Base-by-base conservation (phyloP, 352 stramenopile species). In the Globisporangium polare region DNA sequence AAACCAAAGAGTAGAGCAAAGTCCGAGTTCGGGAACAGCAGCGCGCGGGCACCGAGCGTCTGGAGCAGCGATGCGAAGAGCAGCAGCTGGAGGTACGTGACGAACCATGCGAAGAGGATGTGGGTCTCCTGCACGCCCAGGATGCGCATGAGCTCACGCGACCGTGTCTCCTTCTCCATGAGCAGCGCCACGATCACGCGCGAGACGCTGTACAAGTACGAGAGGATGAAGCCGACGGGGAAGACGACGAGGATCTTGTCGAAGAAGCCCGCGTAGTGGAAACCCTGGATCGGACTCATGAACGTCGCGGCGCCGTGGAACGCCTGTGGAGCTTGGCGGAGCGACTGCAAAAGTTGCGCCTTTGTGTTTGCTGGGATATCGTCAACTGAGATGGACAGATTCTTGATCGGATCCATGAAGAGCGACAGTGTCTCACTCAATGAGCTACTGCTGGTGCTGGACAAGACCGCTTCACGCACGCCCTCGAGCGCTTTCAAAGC, bases 191-290 rank as follows among this genome's bases (percentile, higher is more conserved):
- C 83, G 43, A 98, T 78, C 6, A 98, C 77, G 27, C 90, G 77
- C 20, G 90, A 97, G 27, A 97, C 78, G n/a, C 86, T 83, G 68
- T 97, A 97, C 15, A 98, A 53, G 52, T 97, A 98, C 20, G 92
- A 92, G 24, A 98, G 60, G 31, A 98, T 79, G 54, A 98, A 98
- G 33, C 94, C 89, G 15, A 98, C 77, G 0, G 88, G 72, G 39
- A 97, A 94, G 9, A 96, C 75, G 35, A 85, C 62, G 2, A 64
- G 60, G 6, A 96, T 75, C 54, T 92, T 86, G 61, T 74, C 72
- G 63, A 92, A 97, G 65, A 97, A 97, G 35, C 69, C 70, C 3
- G 79, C 73, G 47, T 81, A 85, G 12, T 72, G 71, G 54, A 86
- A 94, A 7, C 63, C 62, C 9, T 76, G 63, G 20, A 76, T 83